Evolutionary conservation across 306 rosid genomes (phyloP).

Genomic region (Alnus rubra): DNA sequence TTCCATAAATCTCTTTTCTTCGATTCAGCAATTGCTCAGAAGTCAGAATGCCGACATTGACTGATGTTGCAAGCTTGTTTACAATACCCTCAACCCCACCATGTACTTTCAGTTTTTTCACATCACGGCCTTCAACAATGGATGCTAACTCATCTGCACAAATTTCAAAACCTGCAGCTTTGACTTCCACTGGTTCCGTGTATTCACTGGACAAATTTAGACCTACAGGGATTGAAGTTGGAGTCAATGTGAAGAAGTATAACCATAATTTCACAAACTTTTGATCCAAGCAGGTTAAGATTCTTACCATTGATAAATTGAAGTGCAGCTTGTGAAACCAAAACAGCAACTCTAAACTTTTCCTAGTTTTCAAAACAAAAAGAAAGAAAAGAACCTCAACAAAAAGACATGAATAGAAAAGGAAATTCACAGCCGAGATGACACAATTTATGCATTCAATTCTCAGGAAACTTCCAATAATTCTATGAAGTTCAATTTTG

Average conservation of each 20-base stretch:
- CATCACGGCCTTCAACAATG: conserved; percentile 84
- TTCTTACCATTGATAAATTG: conserved; percentile 88
- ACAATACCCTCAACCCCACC: conserved; percentile 69
- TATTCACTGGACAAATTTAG: conserved; percentile 69
- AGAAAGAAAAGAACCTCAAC: background rate
- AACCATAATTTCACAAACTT: background rate
- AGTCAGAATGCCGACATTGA: conserved; percentile 58
- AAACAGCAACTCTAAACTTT: conserved; percentile 96
- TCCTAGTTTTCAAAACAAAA: conserved; percentile 51
- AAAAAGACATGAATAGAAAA: background rate
- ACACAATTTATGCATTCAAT: background rate
- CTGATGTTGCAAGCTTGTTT: conserved; percentile 63
- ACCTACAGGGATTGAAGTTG: conserved; percentile 46
- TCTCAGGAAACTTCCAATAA: background rate
- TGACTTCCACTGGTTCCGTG: conserved; percentile 76
- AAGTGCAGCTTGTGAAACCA: conserved; percentile 99
- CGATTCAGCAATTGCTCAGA: conserved; percentile 59
- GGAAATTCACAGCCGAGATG: background rate
- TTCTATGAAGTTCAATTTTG: background rate
- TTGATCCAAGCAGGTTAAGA: conserved; percentile 17
- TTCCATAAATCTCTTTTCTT: conserved; percentile 77
- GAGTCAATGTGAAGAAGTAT: conserved; percentile 13
- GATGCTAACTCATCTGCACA: conserved; percentile 81
- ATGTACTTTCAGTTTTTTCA: conserved; percentile 78
- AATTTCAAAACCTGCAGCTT: conserved; percentile 80